These are phyloP conservation scores for Naganishia onofrii DNA, from an alignment of 768 basidiomycete species.

Conservation along the genomic window DNA sequence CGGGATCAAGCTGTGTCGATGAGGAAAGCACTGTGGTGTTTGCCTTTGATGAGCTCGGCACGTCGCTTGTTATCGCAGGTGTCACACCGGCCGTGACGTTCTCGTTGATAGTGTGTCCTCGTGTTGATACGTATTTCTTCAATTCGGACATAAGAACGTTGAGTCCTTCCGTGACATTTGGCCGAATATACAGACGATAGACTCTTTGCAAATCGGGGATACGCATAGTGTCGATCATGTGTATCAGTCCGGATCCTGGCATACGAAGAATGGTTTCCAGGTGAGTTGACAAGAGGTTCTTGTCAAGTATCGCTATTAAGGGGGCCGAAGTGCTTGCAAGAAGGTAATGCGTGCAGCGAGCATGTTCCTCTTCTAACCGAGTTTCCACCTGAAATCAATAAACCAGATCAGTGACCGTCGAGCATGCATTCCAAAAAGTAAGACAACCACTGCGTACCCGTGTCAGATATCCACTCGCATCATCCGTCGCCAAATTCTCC, in stretches of 20 bases:
- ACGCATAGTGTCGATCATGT: constrained; percentile 79
- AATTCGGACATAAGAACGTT: constrained; percentile 64
- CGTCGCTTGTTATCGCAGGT: constrained; percentile 25
- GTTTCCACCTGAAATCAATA: constrained; percentile 64
- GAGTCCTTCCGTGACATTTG: constrained; percentile 65
- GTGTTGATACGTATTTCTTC: constrained; percentile 66
- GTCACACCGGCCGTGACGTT: constrained; percentile 36
- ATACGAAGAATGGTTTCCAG: constrained; percentile 71
- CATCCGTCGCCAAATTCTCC: constrained; percentile 67
- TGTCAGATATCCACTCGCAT: constrained; percentile 76
- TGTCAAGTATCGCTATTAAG: constrained; percentile 71
- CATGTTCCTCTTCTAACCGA: constrained; percentile 77
- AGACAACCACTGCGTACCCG: constrained; percentile 59
- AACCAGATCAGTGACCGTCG: neutral
- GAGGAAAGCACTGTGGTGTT: constrained; percentile 57
- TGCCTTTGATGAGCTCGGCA: constrained; percentile 51
- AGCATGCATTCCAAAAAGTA: neutral
- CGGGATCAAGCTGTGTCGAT: constrained; percentile 4
- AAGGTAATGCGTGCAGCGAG: constrained; percentile 80
- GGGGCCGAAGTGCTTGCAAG: constrained; percentile 68
- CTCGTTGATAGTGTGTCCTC: constrained; percentile 77
- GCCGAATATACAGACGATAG: constrained; percentile 67
- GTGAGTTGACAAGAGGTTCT: constrained; percentile 73
- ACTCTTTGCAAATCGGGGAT: constrained; percentile 72
- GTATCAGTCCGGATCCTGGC: constrained; percentile 77